Evolutionary conservation across 2,329 filamentous ascomycete genomes (phyloP).

Genomic region (Neofusicoccum kwambonambiense): DNA sequence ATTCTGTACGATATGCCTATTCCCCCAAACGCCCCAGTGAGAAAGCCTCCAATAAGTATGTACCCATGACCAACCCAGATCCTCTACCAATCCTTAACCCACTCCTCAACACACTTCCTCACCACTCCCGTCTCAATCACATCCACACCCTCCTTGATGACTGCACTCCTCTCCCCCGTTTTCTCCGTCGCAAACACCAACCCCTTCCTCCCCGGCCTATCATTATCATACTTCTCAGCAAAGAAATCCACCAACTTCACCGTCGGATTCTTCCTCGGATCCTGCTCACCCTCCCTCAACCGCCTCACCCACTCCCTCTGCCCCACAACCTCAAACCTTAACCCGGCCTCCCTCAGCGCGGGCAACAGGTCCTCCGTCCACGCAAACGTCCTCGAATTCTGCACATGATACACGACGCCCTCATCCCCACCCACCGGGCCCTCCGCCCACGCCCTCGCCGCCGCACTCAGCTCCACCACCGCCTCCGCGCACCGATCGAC

Average conservation of each 20-base stretch:
- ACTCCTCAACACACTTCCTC: slow-evolving; percentile 10
- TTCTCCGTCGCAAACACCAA: slow-evolving; percentile 26
- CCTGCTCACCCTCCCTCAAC: slow-evolving; percentile 43
- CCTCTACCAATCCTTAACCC: slow-evolving; percentile 5
- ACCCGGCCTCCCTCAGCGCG: slow-evolving; percentile 45
- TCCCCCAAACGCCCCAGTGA: not conserved
- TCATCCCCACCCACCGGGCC: not conserved
- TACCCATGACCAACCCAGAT: not conserved
- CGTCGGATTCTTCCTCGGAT: slow-evolving; percentile 45
- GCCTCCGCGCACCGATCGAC: slow-evolving; percentile 47
- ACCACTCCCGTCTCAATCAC: slow-evolving; percentile 14
- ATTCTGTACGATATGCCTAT: too few species aligned
- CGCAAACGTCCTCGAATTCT: slow-evolving; percentile 50
- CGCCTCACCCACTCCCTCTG: slow-evolving; percentile 20
- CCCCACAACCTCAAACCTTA: slow-evolving; percentile 25
- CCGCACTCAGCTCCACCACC: slow-evolving; percentile 37
- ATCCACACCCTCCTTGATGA: slow-evolving; percentile 16
- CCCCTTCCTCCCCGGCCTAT: slow-evolving; percentile 32
- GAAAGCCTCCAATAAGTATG: not conserved
- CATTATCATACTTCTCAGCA: slow-evolving; percentile 48
- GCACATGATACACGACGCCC: slow-evolving; percentile 46
- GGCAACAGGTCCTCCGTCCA: slow-evolving; percentile 57
- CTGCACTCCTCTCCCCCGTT: not conserved
- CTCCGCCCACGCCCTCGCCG: not conserved
- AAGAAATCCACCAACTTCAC: slow-evolving; percentile 58